A percentile compares a stretch with the other conserved stretches of the same genome.
phyloP scores from a whole-genome alignment of 176 grass and related monocot species.

The Oryza brachyantha region DNA sequence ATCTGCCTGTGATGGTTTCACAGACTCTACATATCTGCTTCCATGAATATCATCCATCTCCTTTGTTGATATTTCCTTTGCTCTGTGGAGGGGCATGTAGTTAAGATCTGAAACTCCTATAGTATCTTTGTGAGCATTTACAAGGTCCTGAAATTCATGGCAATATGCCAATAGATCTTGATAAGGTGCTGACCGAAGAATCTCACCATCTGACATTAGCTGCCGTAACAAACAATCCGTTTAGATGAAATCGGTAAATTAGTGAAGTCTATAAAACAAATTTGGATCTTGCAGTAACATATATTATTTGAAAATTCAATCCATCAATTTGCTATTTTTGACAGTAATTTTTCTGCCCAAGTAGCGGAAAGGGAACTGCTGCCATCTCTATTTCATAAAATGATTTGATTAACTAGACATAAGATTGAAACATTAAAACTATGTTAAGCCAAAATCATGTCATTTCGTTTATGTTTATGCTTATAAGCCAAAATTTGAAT shows the following conservation, averaged over 20 bases:
- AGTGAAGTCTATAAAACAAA: background rate
- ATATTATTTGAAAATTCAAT: background rate
- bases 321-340: background rate
- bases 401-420: background rate
- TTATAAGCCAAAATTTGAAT: too few relatives aligned
- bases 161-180: constrained; percentile 52
- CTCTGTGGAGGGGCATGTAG: constrained; percentile 22
- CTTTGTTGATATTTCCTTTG: constrained; percentile 30
- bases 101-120: constrained; percentile 43
- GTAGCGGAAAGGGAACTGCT: background rate
- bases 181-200: constrained; percentile 63
- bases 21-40: constrained; percentile 26
- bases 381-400: background rate
- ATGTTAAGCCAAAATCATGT: too few relatives aligned
- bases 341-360: background rate
- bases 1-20: constrained; percentile 35
- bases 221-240: constrained; percentile 32
- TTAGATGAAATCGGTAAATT: background rate
- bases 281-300: background rate
- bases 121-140: constrained; percentile 77
- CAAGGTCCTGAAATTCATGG: constrained; percentile 80
- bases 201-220: constrained; percentile 82
- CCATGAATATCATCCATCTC: constrained; percentile 41
- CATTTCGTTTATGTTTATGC: too few relatives aligned
- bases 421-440: background rate